A percentile compares a stretch with the other conserved stretches of the same genome.
Evolutionary conservation across 148 eudicot species (phyloP).

Genomic region (Suaeda aralocaspica): DNA sequence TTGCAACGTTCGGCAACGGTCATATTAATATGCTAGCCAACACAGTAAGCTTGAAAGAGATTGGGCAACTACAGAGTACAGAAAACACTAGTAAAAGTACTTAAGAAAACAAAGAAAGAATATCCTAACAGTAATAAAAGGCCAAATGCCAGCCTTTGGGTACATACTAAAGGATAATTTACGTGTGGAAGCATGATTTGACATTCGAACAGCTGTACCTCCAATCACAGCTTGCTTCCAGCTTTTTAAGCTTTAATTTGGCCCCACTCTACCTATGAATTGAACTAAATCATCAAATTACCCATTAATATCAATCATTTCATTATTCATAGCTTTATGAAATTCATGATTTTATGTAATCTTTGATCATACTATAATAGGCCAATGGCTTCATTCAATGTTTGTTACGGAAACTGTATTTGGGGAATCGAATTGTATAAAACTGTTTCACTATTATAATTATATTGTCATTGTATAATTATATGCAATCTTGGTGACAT

Average conservation of each 20-base stretch:
- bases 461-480: too few species aligned
- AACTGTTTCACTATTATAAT: too few species aligned
- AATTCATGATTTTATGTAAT: background rate
- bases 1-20: slow-evolving; percentile 18
- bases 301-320: background rate
- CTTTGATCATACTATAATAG: too few species aligned
- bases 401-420: background rate
- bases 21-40: background rate
- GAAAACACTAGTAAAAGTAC: too few species aligned
- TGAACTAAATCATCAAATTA: background rate
- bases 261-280: slow-evolving; percentile 6
- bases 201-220: slow-evolving; percentile 13
- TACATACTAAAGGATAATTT: too few species aligned
- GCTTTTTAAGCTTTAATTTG: slow-evolving; percentile 3
- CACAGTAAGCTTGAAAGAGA: background rate
- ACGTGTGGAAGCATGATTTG: background rate
- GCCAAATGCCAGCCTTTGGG: too few species aligned
- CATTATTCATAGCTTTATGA: background rate
- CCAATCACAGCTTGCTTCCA: slow-evolving; percentile 23
- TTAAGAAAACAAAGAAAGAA: too few species aligned
- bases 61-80: background rate
- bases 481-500: too few species aligned
- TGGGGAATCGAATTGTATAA: too few species aligned
- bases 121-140: too few species aligned
- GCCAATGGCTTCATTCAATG: background rate